Base-by-base conservation (phyloP, 1,139 yeast species). In the Sugiyamaella xylanicola region DNA sequence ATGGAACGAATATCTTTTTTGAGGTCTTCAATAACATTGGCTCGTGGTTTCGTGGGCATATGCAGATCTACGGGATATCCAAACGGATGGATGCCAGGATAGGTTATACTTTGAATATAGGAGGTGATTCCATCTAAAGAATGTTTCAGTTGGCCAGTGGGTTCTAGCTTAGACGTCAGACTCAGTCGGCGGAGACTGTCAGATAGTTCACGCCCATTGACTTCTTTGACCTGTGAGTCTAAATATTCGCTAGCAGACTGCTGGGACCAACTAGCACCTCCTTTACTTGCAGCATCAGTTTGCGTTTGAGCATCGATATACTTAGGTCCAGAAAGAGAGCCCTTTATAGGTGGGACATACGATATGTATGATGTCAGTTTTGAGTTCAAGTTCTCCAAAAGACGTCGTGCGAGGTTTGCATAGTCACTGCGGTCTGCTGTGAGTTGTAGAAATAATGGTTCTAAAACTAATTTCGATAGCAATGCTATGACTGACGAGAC, bases 391-490 rank as follows among this genome's bases (percentile, higher is more conserved):
- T 57, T 51, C 36, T 57, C 54, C 17, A 68, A 55, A 25, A 60
- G 48, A 2, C 59, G 53, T 2, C 64, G 58, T 1, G 68, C 70
- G 9, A 58, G 57, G 3, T 43, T 52, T n/a, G 71, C 68, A 53
- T 69, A 68, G 17, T 64, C 61, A n/a, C 67, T 61, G 21, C 75
- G 66, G 53, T 70, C 73, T 22, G 55, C 63, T 1, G 72, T 64
- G 8, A 72, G 68, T 58, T 72, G 74, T 19, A 63, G 65, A 44
- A 70, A 66, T 50, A 72, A 65, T 19, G 75, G 75, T 21, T 61
- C 59, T 16, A 72, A 56, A 11, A 72, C 61, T 48, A 70, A 64
- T 58, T 69, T 70, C 42, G 73, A 67, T 16, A 71, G 52, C 1
- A 71, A 47, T 15, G 68, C 71, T 1, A 68, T 45, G 17, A 68